A percentile compares a stretch with the other conserved stretches of the same genome.
Conservation (phyloP, 2,329 filamentous ascomycete genomes). For the Paracoccidioides lutzii region DNA sequence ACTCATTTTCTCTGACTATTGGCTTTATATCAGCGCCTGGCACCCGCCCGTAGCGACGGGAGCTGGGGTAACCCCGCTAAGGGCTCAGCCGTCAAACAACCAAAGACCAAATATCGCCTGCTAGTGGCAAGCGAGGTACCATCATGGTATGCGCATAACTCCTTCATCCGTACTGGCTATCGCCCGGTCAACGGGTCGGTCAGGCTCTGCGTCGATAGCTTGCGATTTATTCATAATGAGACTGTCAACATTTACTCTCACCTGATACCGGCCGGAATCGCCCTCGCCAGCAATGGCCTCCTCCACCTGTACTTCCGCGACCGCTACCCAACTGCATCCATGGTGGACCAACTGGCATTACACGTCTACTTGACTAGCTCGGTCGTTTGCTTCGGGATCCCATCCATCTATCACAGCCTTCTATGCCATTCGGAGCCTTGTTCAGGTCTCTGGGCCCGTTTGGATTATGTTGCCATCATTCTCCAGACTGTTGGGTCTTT, state of each 20-base stretch:
- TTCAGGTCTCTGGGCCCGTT: conserved; percentile 12
- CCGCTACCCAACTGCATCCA: conserved; percentile 4
- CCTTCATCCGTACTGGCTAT: conserved; percentile 55
- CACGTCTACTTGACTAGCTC: conserved; percentile 59
- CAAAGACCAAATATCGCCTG: conserved; percentile 12
- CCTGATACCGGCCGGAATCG: conserved; percentile 51
- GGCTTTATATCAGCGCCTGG: not conserved
- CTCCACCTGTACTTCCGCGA: conserved; percentile 6
- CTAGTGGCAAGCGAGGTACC: conserved; percentile 41
- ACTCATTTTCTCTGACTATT: not conserved
- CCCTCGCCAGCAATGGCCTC: conserved; percentile 24
- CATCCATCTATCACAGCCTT: conserved; percentile 18
- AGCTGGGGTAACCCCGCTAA: not conserved
- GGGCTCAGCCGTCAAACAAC: not conserved
- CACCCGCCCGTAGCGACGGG: not conserved
- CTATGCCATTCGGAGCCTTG: conserved; percentile 17
- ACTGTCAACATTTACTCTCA: conserved; percentile 62
- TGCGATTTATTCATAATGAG: conserved; percentile 54
- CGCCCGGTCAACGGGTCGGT: conserved; percentile 50
- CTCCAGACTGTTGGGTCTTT: conserved; percentile 19
- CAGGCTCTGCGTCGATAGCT: conserved; percentile 41
- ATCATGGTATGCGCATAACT: conserved; percentile 50
- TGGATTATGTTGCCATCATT: conserved; percentile 21
- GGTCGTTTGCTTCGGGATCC: conserved; percentile 52
- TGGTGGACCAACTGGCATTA: conserved; percentile 6